Evolutionary conservation across 164 flowering plant species (phyloP).

Genomic region (Kingdonia uniflora): DNA sequence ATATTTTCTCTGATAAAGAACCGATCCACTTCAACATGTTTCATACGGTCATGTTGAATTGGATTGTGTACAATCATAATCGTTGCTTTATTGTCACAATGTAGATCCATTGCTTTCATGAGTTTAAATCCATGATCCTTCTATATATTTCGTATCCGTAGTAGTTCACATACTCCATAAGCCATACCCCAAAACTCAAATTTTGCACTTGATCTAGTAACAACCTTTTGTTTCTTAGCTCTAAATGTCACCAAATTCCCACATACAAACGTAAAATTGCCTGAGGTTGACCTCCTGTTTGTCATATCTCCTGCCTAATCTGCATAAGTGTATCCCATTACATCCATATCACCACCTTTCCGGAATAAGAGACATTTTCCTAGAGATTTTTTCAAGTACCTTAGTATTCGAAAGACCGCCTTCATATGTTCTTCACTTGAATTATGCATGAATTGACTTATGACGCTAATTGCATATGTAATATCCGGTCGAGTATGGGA

Average conservation of each 20-base stretch:
- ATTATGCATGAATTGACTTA: slow-evolving; percentile 3
- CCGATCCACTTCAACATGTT: neutral
- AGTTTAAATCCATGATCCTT: neutral
- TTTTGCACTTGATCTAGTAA: neutral
- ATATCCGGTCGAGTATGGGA: neutral
- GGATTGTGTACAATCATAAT: neutral
- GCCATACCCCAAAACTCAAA: neutral
- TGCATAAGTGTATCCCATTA: neutral
- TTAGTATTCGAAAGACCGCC: neutral
- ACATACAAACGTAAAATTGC: too few relatives aligned
- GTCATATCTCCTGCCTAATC: neutral
- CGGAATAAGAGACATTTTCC: neutral
- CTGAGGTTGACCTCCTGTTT: neutral
- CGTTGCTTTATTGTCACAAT: neutral
- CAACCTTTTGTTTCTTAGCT: neutral
- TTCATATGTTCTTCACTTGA: neutral
- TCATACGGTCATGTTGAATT: neutral
- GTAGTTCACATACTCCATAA: neutral
- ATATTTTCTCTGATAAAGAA: neutral
- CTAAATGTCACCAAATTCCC: too few relatives aligned
- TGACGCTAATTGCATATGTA: neutral
- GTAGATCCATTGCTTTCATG: neutral
- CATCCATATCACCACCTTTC: neutral
- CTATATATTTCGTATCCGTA: neutral
- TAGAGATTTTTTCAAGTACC: neutral